A percentile compares a stretch with the other conserved stretches of the same genome.
phyloP scores from a whole-genome alignment of 2,329 filamentous ascomycete species.

The Botrytis aclada region DNA sequence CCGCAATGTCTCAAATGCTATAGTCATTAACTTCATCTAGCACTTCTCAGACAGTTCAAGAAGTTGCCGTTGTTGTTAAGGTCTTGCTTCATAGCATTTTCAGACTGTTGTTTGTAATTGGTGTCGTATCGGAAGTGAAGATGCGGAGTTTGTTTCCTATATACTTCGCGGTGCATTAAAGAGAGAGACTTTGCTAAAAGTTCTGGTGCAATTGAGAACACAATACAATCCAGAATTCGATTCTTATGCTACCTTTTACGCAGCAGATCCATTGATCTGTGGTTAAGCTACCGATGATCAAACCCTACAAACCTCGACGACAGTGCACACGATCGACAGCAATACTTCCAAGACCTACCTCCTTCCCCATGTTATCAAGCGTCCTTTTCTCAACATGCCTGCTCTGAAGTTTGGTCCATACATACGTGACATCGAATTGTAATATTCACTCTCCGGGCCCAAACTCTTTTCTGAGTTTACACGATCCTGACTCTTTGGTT shows the following conservation, averaged over 20 bases:
- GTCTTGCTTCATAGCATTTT: background rate
- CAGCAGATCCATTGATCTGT: background rate
- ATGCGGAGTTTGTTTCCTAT: background rate
- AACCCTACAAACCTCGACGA: background rate
- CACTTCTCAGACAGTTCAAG: background rate
- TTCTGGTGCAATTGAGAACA: no score
- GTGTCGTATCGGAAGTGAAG: background rate
- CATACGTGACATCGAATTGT: background rate
- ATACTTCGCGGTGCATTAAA: background rate
- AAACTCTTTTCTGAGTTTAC: conserved; percentile 47
- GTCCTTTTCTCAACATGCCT: background rate
- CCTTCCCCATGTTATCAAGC: background rate
- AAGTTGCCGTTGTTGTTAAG: background rate
- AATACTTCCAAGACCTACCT: background rate
- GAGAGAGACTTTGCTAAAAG: no score
- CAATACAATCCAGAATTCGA: no score
- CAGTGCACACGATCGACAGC: background rate
- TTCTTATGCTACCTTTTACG: background rate
- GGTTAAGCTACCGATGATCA: background rate
- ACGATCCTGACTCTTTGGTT: conserved; percentile 51
- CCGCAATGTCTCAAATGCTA: background rate
- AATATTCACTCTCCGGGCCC: background rate
- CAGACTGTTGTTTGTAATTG: background rate
- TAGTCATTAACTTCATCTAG: background rate
- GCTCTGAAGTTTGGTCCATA: background rate